These are phyloP conservation scores for Gaertneriomyces semiglobifer DNA, from an alignment of 192 early-diverging fungal genomes.

Conservation along the genomic window DNA sequence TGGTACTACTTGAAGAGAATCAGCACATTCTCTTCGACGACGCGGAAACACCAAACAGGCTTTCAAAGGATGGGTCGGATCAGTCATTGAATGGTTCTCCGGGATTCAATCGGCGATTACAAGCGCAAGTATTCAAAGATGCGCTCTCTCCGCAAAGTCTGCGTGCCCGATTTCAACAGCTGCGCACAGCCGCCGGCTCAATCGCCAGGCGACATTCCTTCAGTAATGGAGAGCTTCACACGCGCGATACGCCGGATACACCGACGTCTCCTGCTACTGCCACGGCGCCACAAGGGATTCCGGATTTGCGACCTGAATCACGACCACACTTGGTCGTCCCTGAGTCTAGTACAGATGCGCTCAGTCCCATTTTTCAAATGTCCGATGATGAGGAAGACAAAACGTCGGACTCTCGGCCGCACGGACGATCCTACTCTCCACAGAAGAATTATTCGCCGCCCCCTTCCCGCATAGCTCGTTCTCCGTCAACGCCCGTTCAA, in stretches of 20 bases:
- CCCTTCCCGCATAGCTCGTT: constrained; percentile 18
- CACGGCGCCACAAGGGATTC: background rate
- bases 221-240: background rate
- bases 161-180: constrained; percentile 66
- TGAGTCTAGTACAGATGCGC: background rate
- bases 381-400: constrained; percentile 52
- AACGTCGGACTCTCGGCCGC: constrained; percentile 13
- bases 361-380: constrained; percentile 48
- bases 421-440: background rate
- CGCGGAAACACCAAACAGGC: background rate
- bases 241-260: background rate
- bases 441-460: background rate
- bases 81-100: constrained; percentile 35
- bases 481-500: constrained; percentile 24
- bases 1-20: constrained; percentile 88
- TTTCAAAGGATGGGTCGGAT: constrained; percentile 3
- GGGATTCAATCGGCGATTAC: constrained; percentile 65
- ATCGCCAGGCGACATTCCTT: constrained; percentile 34
- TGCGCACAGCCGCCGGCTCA: constrained; percentile 33
- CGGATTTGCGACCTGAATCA: background rate
- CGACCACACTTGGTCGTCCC: too few relatives aligned
- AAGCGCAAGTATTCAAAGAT: constrained; percentile 86
- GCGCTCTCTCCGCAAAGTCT: constrained; percentile 85
- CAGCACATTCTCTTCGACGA: constrained; percentile 65
- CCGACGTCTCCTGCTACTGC: background rate